A percentile compares a stretch with the other conserved stretches of the same genome.
These are phyloP conservation scores for Xanthoconium separans DNA, from an alignment of 1,284 basidiomycete genomes.

Conservation along the genomic window DNA sequence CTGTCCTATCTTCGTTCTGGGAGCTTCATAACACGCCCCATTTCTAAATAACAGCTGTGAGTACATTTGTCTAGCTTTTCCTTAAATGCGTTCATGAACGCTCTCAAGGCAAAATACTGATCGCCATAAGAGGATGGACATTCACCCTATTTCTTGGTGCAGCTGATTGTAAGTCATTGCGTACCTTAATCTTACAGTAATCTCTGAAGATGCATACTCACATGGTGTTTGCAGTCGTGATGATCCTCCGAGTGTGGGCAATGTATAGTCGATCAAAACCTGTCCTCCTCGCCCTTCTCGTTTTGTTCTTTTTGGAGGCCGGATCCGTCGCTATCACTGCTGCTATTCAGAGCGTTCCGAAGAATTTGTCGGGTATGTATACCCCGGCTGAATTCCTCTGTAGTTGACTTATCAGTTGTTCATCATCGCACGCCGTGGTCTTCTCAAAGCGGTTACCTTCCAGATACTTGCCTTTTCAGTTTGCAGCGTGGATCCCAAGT, in stretches of 20 bases:
- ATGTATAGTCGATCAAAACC: slow-evolving; percentile 5
- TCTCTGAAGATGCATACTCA: neutral
- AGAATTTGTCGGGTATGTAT: neutral
- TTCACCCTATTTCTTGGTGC: slow-evolving; percentile 1
- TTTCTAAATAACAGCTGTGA: slow-evolving; percentile 1
- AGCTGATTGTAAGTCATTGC: slow-evolving; percentile 5
- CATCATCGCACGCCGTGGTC: too few species aligned
- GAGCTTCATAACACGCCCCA: neutral
- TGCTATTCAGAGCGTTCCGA: neutral
- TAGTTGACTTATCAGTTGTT: neutral
- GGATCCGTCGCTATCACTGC: neutral
- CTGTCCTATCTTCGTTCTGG: too few species aligned
- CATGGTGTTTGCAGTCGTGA: neutral
- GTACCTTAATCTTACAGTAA: too few species aligned
- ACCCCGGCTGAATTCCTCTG: neutral
- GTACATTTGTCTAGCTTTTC: neutral
- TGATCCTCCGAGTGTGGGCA: slow-evolving; percentile 9
- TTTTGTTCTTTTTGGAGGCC: neutral
- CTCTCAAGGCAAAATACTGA: neutral
- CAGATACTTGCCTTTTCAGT: neutral
- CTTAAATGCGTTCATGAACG: too few species aligned
- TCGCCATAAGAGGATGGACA: neutral
- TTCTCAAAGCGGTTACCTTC: neutral
- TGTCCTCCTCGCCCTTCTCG: neutral
- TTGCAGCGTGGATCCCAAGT: neutral